Percentiles rank a stretch among this genome's conserved stretches.
Evolutionary conservation across 352 stramenopile genomes (phyloP).

Genomic region (Plasmopara muralis): DNA sequence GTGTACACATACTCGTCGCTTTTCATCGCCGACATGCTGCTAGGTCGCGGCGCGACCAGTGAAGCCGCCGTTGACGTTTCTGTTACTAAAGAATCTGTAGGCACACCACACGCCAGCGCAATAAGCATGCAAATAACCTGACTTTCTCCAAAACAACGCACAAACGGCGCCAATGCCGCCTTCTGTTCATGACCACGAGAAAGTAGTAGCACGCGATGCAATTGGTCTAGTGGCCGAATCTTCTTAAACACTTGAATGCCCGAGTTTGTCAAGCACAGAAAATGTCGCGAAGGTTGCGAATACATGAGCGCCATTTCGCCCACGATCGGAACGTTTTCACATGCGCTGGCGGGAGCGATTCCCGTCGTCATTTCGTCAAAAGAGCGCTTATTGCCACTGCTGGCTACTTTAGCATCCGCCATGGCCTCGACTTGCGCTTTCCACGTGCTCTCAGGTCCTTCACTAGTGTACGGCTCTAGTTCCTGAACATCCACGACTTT

Average conservation of each 20-base stretch:
- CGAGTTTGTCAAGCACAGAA: constrained; percentile 78
- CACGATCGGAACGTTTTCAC: constrained; percentile 20
- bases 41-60: constrained; percentile 35
- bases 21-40: constrained; percentile 34
- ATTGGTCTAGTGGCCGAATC: constrained; percentile 81
- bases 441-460: constrained; percentile 20
- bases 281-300: constrained; percentile 69
- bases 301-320: constrained; percentile 84
- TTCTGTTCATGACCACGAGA: constrained; percentile 66
- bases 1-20: constrained; percentile 77
- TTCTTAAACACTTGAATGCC: constrained; percentile 89
- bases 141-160: constrained; percentile 76
- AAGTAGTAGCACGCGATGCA: constrained; percentile 69
- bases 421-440: constrained; percentile 8
- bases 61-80: constrained; percentile 49
- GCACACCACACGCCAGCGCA: constrained; percentile 76
- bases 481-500: constrained; percentile 83
- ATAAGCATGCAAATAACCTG: constrained; percentile 88
- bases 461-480: constrained; percentile 35
- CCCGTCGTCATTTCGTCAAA: constrained; percentile 73
- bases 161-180: constrained; percentile 56
- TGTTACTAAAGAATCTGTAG: constrained; percentile 60
- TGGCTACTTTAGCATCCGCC: constrained; percentile 8
- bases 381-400: constrained; percentile 47
- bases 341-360: constrained; percentile 10